Evolutionary conservation across 2,329 filamentous ascomycete species (phyloP).

Genomic region (Hypomyces perniciosus): DNA sequence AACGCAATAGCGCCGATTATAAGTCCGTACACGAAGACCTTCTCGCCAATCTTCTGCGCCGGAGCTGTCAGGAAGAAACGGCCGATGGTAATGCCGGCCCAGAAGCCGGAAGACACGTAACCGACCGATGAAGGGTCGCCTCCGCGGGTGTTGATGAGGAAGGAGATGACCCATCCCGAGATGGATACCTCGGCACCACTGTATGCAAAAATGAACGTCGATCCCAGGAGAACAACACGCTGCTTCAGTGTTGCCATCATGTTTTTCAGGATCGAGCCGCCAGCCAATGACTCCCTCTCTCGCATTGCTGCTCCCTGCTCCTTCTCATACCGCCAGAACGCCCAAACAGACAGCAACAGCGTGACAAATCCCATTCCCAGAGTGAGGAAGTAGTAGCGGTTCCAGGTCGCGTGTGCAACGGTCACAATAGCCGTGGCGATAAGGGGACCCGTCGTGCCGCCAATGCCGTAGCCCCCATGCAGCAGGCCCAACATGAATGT

Average conservation of each 20-base stretch:
- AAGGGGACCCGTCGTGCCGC: constrained; percentile 62
- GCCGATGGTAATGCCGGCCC: constrained; percentile 70
- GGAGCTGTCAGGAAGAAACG: constrained; percentile 65
- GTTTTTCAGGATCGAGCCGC: constrained; percentile 28
- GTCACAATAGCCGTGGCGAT: constrained; percentile 69
- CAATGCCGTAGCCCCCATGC: constrained; percentile 63
- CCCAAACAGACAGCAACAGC: constrained; percentile 54
- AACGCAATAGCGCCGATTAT: constrained; percentile 58
- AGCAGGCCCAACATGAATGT: constrained; percentile 54
- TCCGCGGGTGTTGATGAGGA: constrained; percentile 66
- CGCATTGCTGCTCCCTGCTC: constrained; percentile 43
- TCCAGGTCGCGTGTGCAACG: constrained; percentile 54
- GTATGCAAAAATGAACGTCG: constrained; percentile 79
- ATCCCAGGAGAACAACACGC: constrained; percentile 64
- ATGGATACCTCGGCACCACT: constrained; percentile 81
- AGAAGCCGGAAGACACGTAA: constrained; percentile 69
- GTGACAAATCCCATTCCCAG: constrained; percentile 53
- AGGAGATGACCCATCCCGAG: constrained; percentile 82
- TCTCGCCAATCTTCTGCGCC: constrained; percentile 64
- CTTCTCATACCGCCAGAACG: constrained; percentile 64
- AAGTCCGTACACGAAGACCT: constrained; percentile 58
- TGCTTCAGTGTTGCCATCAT: constrained; percentile 45
- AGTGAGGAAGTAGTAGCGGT: constrained; percentile 64
- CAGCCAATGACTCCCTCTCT: constrained; percentile 17
- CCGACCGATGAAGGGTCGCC: constrained; percentile 67